Base-by-base conservation (phyloP, 2,329 filamentous ascomycete genomes). In the Ceratocystis papillata region DNA sequence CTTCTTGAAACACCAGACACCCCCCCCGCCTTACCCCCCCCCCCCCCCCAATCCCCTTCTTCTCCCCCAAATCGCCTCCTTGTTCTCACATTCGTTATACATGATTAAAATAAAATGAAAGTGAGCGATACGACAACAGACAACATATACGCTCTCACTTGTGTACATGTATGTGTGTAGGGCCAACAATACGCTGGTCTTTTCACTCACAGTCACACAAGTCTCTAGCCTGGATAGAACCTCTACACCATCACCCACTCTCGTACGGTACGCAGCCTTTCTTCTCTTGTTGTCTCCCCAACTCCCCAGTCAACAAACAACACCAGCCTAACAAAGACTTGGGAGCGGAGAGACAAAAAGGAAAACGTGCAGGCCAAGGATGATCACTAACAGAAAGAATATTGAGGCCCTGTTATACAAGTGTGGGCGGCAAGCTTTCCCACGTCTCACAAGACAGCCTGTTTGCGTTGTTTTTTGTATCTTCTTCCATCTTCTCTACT, bases 401-500 rank as follows among this genome's bases (percentile, higher is more conserved):
- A n/a, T n/a, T 48, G 46, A 48, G 46, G 46, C 46, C 46, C 46
- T 48, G 17, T 48, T n/a, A 48, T 48, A n/a, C 46, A 48, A 48
- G 30, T 33, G 6, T 48, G 46, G 46, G 46, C 46, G 46, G 46
- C 46, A 48, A 48, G 50, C 15, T 25, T 20, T 8, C 7, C 25
- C 50, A 55, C 7, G 20, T 55, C 25, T 55, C 50, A 55, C 50
- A 55, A 53, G 48, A 25, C 48, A 53, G 48, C 48, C 48, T 53
- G 48, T 53, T 53, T 53, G 48, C 48, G 48, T 53, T 12, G 44
- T 53, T 53, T 25, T 53, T 8, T 53, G 28, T 53, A 53, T 53
- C 20, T 53, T 10, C 17, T 53, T 53, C 20, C 7, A 10, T 53
- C 4, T 53, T n/a, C 22, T 20, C n/a, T 53, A 1, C 22, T 53